Base-by-base conservation (phyloP, 257 asterid species). In the Capsicum rhomboideum region DNA sequence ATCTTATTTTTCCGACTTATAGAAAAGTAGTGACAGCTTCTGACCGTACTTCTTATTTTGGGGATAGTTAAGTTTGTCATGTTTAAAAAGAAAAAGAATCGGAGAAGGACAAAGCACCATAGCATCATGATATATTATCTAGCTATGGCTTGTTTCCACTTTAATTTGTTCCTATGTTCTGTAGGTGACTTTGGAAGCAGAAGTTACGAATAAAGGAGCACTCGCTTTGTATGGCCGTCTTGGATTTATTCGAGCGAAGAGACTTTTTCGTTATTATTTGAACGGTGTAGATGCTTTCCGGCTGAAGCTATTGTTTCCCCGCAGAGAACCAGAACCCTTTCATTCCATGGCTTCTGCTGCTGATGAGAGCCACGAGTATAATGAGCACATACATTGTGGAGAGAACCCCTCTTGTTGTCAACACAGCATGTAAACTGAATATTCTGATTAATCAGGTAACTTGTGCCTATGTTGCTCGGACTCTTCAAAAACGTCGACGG, bases 261-360 rank as follows among this genome's bases (percentile, higher is more conserved):
- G 99, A 89, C 98, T 97, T 84, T 97, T 95, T 88, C 90, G 97
- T 10, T 97, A 97, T 89, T 96, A 96, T 87, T 88, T 96, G 91
- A 96, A 96, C 37, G 98, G 98, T 9, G 98, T 96, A 31, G 99
- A 94, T 83, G 99, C 98, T 54, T 96, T 96, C 91, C 91, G 98
- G 85, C 92, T 94, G 74, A 96, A 96, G 92, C 91, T 96, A 21
- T 58, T 96, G 80, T 93, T 94, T 86, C 98, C 98, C 10, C 93
- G 91, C 4, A 87, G 86, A 7, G 95, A 91, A 78, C 84, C 87
- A 10, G 78, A 89, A 85, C 83, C 88, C 85, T 58, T 79, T 1
- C 87, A 77, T 4, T 83, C 94, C 23, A 75, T 71, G 68, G 77
- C 69, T 37, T 37, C 85, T 61, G 71, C 83, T 40, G 88, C 31